These are phyloP conservation scores for Saturnispora galanensis DNA, from an alignment of 805 yeast genomes.

Conservation along the genomic window DNA sequence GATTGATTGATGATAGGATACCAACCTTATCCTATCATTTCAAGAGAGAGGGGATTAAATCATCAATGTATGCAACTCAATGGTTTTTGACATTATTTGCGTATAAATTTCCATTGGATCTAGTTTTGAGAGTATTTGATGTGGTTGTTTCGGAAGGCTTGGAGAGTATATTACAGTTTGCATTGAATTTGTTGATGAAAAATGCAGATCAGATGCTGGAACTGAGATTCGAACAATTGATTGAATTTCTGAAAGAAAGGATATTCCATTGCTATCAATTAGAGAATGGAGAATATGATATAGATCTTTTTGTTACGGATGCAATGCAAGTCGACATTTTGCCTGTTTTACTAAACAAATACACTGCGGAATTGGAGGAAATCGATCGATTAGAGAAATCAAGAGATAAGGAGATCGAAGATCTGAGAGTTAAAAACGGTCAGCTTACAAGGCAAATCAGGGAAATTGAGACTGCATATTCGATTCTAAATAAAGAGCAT, in stretches of 20 bases:
- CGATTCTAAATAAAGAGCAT: conserved; percentile 70
- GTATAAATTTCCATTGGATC: conserved; percentile 83
- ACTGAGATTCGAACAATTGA: conserved; percentile 64
- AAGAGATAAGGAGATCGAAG: conserved; percentile 52
- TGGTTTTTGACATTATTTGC: conserved; percentile 96
- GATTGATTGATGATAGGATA: conserved; percentile 65
- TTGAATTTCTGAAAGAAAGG: conserved; percentile 70
- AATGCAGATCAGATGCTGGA: conserved; percentile 50
- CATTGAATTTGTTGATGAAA: conserved; percentile 66
- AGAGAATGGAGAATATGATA: conserved; percentile 34
- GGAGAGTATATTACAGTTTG: conserved; percentile 78
- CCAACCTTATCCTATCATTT: conserved; percentile 72
- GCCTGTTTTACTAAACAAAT: conserved; percentile 65
- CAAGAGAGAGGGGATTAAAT: conserved; percentile 74
- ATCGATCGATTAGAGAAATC: conserved; percentile 60
- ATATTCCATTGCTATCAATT: conserved; percentile 58
- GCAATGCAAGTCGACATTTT: conserved; percentile 64
- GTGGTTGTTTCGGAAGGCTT: conserved; percentile 84
- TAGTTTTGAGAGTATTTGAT: conserved; percentile 82
- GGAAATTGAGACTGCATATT: conserved; percentile 59
- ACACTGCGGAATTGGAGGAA: conserved; percentile 64
- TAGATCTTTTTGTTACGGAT: conserved; percentile 68
- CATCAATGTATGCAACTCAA: conserved; percentile 95
- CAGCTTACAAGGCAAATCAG: conserved; percentile 63
- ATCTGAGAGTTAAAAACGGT: conserved; percentile 55